These are phyloP conservation scores for Wickerhamiella parazyma DNA, from an alignment of 805 yeast genomes.

Conservation along the genomic window DNA sequence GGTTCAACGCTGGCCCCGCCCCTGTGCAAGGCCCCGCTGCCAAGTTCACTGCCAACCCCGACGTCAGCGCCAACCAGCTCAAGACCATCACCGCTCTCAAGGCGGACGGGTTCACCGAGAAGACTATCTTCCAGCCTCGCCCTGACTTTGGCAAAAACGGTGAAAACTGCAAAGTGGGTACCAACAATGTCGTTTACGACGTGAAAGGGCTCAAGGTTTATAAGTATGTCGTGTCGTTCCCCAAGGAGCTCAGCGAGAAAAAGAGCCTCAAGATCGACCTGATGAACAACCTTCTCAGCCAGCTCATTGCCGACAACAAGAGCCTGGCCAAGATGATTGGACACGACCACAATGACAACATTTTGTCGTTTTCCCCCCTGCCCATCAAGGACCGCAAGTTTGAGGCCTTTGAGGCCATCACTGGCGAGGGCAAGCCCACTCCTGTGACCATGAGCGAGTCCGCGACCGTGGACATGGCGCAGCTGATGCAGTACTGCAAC, in stretches of 20 bases:
- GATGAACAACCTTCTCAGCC: constrained; percentile 7
- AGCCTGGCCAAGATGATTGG: constrained; percentile 6
- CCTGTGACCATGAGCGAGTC: constrained; percentile 3
- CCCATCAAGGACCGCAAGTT: constrained; percentile 8
- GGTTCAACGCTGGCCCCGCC: constrained; percentile 6
- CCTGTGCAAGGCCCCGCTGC: constrained; percentile 8
- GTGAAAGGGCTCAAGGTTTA: constrained; percentile 7
- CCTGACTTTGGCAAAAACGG: constrained; percentile 7
- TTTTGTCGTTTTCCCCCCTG: constrained; percentile 6
- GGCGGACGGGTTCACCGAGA: background rate
- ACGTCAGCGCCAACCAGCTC: constrained; percentile 1
- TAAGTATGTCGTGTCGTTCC: constrained; percentile 4
- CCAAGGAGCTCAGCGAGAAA: constrained; percentile 9
- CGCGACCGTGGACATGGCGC: constrained; percentile 1
- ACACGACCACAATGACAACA: constrained; percentile 9
- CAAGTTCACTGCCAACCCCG: background rate
- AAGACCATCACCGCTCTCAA: background rate
- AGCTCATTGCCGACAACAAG: constrained; percentile 4
- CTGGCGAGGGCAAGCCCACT: constrained; percentile 3
- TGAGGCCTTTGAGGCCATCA: constrained; percentile 4
- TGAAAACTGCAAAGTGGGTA: constrained; percentile 7
- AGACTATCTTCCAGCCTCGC: background rate
- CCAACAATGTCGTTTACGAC: constrained; percentile 6
- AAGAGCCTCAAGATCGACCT: constrained; percentile 5
- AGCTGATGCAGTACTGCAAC: constrained; percentile 1